A percentile compares a stretch with the other conserved stretches of the same genome.
These are phyloP conservation scores for Prinsepia uniflora DNA, from an alignment of 306 rosid genomes.

Conservation along the genomic window DNA sequence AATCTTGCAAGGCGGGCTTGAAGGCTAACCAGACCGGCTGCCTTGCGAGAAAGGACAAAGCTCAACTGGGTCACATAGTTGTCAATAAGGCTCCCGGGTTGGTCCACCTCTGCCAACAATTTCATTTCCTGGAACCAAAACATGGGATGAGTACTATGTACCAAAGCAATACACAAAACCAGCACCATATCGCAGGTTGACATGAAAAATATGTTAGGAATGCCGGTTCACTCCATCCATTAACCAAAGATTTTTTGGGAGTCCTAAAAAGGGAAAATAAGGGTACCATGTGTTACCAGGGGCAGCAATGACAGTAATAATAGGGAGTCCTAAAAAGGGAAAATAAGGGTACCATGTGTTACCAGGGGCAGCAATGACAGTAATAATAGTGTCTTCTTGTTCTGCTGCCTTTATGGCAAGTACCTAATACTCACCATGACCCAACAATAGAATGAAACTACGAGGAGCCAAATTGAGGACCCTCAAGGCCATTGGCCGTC, in stretches of 20 bases:
- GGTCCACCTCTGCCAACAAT: slow-evolving; percentile 91
- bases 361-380: too few relatives aligned
- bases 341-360: too few relatives aligned
- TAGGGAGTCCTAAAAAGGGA: too few relatives aligned
- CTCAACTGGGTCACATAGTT: slow-evolving; percentile 82
- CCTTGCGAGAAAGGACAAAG: slow-evolving; percentile 90
- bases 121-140: slow-evolving; percentile 77
- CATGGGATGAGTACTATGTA: slow-evolving; percentile 19
- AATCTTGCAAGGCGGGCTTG: slow-evolving; percentile 94
- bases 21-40: slow-evolving; percentile 82
- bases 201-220: not conserved
- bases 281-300: too few relatives aligned
- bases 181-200: not conserved
- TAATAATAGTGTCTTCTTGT: too few relatives aligned
- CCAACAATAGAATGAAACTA: too few relatives aligned
- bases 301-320: too few relatives aligned
- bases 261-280: too few relatives aligned
- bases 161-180: slow-evolving; percentile 7
- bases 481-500: too few relatives aligned
- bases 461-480: too few relatives aligned
- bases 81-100: slow-evolving; percentile 89
- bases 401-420: too few relatives aligned
- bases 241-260: not conserved
- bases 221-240: not conserved
- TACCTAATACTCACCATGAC: too few relatives aligned